Percentiles rank a stretch among this genome's conserved stretches.
These are phyloP conservation scores for Escovopsis sp. DNA, from an alignment of 2,329 filamentous ascomycete genomes.

Conservation along the genomic window DNA sequence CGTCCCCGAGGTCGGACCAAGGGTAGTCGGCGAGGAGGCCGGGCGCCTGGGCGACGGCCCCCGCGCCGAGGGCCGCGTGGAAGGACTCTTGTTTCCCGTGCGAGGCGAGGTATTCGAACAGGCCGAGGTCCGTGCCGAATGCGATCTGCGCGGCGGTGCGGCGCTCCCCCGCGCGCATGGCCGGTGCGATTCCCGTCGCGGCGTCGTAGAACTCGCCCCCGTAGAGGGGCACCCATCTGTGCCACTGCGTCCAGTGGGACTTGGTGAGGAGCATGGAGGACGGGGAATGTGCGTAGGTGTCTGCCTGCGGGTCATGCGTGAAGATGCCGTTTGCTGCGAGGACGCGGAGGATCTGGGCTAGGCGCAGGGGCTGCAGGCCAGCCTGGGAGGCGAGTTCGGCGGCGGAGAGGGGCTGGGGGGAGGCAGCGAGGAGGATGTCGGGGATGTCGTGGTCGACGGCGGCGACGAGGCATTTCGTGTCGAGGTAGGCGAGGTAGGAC, in stretches of 20 bases:
- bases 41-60: constrained; percentile 20
- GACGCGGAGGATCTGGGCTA: constrained; percentile 3
- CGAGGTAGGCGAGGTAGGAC: constrained; percentile 3
- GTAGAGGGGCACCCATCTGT: constrained; percentile 26
- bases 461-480: constrained; percentile 3
- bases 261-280: constrained; percentile 17
- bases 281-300: constrained; percentile 18
- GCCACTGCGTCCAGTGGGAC: constrained; percentile 30
- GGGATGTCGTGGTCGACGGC: constrained; percentile 3
- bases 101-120: constrained; percentile 23
- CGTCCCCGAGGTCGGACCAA: constrained; percentile 21
- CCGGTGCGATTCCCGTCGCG: constrained; percentile 21
- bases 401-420: not conserved
- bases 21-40: constrained; percentile 26
- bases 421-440: not conserved
- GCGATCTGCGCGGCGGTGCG: constrained; percentile 22
- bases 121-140: constrained; percentile 23
- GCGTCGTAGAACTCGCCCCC: constrained; percentile 29
- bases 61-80: constrained; percentile 21
- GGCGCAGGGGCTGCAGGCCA: constrained; percentile 2
- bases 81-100: constrained; percentile 18
- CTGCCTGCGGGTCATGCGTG: constrained; percentile 11
- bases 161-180: constrained; percentile 9
- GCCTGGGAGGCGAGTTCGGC: not conserved
- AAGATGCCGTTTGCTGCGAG: constrained; percentile 19